A percentile compares a stretch with the other conserved stretches of the same genome.
phyloP scores from a whole-genome alignment of 345 rosid genomes.

The Toxicodendron radicans region DNA sequence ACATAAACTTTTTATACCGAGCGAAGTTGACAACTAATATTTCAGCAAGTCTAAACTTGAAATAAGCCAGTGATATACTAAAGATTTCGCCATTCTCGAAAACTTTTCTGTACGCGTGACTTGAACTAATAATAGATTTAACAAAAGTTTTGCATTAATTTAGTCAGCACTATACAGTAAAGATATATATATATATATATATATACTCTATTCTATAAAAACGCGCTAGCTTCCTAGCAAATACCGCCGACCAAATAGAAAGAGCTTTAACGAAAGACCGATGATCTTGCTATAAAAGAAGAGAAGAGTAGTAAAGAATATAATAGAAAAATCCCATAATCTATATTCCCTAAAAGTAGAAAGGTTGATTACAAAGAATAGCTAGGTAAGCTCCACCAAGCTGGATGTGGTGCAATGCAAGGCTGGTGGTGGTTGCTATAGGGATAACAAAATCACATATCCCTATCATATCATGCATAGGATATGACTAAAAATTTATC shows the following conservation, averaged over 20 bases:
- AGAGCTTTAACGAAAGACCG: slow-evolving; percentile 19
- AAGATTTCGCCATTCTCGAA: slow-evolving; percentile 34
- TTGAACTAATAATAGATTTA: slow-evolving; percentile 21
- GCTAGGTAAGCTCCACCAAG: slow-evolving; percentile 4
- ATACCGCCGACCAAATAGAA: slow-evolving; percentile 31
- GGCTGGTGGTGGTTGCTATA: slow-evolving; percentile 29
- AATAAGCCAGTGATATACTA: slow-evolving; percentile 25
- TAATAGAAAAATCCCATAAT: not conserved
- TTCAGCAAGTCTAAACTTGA: slow-evolving; percentile 12
- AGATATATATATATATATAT: not conserved
- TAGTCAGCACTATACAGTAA: slow-evolving; percentile 2
- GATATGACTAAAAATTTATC: slow-evolving; percentile 7
- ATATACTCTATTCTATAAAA: slow-evolving; percentile 21
- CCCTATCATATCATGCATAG: slow-evolving; percentile 30
- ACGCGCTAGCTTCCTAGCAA: slow-evolving; percentile 29
- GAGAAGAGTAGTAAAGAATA: not conserved
- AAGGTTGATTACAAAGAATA: slow-evolving; percentile 1
- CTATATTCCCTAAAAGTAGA: slow-evolving; percentile 18
- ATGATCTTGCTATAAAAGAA: slow-evolving; percentile 26
- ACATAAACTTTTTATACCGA: slow-evolving; percentile 23
- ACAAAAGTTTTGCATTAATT: slow-evolving; percentile 24
- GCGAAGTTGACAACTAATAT: slow-evolving; percentile 31
- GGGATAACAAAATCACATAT: slow-evolving; percentile 19
- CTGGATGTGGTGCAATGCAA: slow-evolving; percentile 46
- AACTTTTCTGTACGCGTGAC: slow-evolving; percentile 51